Evolutionary conservation across 495 filamentous ascomycete species (phyloP), one percentile per base, ranked within the genome.

Genomic region (Hyphodiscus hymeniophilus): DNA sequence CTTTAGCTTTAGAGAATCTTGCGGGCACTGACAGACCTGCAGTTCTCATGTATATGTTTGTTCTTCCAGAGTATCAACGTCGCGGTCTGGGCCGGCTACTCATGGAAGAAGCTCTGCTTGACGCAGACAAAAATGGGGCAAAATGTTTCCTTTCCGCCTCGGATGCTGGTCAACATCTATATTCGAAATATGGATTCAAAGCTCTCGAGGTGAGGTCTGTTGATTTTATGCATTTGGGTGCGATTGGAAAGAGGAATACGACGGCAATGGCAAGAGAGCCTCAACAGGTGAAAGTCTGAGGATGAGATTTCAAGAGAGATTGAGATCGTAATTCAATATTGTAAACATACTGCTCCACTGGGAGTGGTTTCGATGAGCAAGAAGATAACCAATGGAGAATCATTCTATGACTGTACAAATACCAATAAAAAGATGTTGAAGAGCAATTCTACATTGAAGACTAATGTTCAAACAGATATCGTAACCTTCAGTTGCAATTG

Each of bases 81-180:
- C 40, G 67, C 66, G 49, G 65, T 66, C 34, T 53, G 50, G 5
- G 63, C 15, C 15, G 3, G 21, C 3, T 17, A 3, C 15, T 41
- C 3, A 41, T 41, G 38, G 21, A 41, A 23, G 15, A 41, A 13
- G 38, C 38, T 3, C 13, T 41, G 4, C 20, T 15, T 17, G 38
- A 41, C 15, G 38, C 38, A 4, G 15, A 41, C 21, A 15, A 21
- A 17, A 18, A 41, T 18, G 38, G 38, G 13, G 38, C 38, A 41
- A 41, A 41, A 21, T 13, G 13, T 17, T 41, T 17, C 21, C 15
- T 41, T 4, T 41, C 15, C 5, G 38, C 38, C 21, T 41, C 38
- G 4, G 15, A 41, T 18, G 5, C 20, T 15, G 38, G 38, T 17
- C 15, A 23, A 18, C 15, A 23, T 15, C 38, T 41, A 4, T 41